Percentiles rank a stretch among this genome's conserved stretches.
Conservation (phyloP, 1,284 basidiomycete genomes). For the Malassezia nana region DNA sequence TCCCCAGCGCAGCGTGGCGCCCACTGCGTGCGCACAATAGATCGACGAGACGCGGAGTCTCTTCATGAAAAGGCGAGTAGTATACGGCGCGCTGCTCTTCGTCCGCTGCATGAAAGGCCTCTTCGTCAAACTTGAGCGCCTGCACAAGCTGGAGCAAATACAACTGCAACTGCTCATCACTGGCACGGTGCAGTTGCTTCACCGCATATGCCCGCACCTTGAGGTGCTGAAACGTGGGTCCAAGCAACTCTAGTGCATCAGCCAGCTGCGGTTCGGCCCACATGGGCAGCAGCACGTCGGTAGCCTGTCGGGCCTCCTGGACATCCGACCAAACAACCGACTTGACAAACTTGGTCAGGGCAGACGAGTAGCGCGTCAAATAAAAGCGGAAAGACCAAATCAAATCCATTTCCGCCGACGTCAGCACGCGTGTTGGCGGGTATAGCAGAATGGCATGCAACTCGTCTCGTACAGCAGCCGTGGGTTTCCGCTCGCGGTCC, state of each 20-base stretch:
- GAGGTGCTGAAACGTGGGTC: slow-evolving; percentile 74
- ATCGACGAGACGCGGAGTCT: slow-evolving; percentile 19
- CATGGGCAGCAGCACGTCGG: slow-evolving; percentile 84
- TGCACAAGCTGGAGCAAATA: slow-evolving; percentile 95
- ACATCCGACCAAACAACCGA: slow-evolving; percentile 94
- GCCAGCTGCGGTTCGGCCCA: slow-evolving; percentile 97
- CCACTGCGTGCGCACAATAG: slow-evolving; percentile 81
- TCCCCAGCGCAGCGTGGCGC: slow-evolving; percentile 71
- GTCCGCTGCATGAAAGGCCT: background rate
- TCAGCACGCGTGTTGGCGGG: slow-evolving; percentile 76
- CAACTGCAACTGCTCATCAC: slow-evolving; percentile 88
- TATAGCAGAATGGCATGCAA: slow-evolving; percentile 79
- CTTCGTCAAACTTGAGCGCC: slow-evolving; percentile 62
- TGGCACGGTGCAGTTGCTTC: slow-evolving; percentile 74
- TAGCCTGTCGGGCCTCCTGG: slow-evolving; percentile 91
- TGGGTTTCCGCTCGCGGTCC: slow-evolving; percentile 90
- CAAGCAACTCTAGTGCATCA: slow-evolving; percentile 87
- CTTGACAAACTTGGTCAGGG: slow-evolving; percentile 93
- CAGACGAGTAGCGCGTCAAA: slow-evolving; percentile 71
- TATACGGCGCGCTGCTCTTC: background rate
- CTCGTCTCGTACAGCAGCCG: slow-evolving; percentile 82
- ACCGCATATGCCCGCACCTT: slow-evolving; percentile 90
- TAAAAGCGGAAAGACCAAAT: slow-evolving; percentile 99
- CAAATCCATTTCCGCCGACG: slow-evolving; percentile 83
- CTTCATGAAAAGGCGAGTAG: slow-evolving; percentile 11